Percentiles rank a stretch among this genome's conserved stretches.
Evolutionary conservation across 768 basidiomycete genomes (phyloP).

Genomic region (Suillus plorans): DNA sequence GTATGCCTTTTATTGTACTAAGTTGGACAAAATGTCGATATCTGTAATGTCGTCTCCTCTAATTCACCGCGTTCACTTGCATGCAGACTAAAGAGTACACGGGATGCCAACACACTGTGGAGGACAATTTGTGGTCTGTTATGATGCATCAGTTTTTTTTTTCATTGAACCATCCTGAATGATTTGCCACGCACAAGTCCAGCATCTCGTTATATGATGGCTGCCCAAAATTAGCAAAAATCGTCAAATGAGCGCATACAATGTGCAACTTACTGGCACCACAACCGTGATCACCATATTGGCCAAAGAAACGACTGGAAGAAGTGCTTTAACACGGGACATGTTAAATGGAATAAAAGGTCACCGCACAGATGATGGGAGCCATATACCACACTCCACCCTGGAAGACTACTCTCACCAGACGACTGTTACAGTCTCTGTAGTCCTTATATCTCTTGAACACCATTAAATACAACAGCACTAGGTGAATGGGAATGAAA

Average conservation of each 20-base stretch:
- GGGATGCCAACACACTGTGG: background rate
- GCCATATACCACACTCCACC: background rate
- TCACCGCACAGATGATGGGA: background rate
- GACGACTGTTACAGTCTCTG: background rate
- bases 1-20: background rate
- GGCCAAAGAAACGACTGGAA: background rate
- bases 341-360: background rate
- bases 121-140: background rate
- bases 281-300: background rate
- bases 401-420: background rate
- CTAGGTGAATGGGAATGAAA: background rate
- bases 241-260: background rate
- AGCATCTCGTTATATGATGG: background rate
- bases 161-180: background rate
- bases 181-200: background rate
- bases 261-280: background rate
- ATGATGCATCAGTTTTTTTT: background rate
- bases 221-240: background rate
- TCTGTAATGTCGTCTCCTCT: background rate
- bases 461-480: background rate
- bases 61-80: background rate
- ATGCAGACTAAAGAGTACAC: background rate
- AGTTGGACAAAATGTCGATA: background rate
- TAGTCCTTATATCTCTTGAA: conserved; percentile 1
- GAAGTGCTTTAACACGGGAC: background rate